Base-by-base conservation (phyloP, 129 eudicot species). In the Erigeron canadensis region DNA sequence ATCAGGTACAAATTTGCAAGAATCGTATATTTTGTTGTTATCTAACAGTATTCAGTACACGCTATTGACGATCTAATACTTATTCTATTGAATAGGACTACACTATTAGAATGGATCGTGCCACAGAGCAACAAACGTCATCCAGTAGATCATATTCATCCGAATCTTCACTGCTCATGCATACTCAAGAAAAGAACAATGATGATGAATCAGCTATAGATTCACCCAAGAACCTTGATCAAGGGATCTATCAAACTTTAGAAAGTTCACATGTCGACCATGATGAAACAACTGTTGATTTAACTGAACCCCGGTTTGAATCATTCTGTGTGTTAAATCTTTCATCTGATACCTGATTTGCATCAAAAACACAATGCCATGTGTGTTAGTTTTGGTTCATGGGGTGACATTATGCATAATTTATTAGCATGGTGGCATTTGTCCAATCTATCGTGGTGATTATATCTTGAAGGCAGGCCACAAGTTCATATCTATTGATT, bases 301-400 rank as follows among this genome's bases (percentile, higher is more conserved):
- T 94, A 67, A 85, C 84, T 0, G 95, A 94, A 71, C 98, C 98
- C 10, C 81, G 91, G 59, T 72, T 84, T 16, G 96, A 94, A 80
- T 75, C 86, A 41, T 94, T 94, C 79, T 76, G 85, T 72, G 79
- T 92, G 76, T 50, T 73, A 19, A 82, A 80, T 61, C 61, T 72
- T 53, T 75, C 78, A 61, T 72, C 82, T 43, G 68, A 67, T 16
- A 67, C 61, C 23, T 55, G 59, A 57, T 51, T 39, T 65, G 15
- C 59, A 22, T 53, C 28, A 69, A 8, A 5, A n/a, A 19, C 22
- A 43, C 67, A 38, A 19, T 67, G 75, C 50, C 45, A 71, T 13
- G 55, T 21, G 69, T 0, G 8, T 62, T 13, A 18, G 46, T 63
- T 47, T 47, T 46, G 39, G 74, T 76, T 7, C 79, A 28, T 17